Evolutionary conservation across 116 monocot genomes (phyloP).

Genomic region (Iris pallida): DNA sequence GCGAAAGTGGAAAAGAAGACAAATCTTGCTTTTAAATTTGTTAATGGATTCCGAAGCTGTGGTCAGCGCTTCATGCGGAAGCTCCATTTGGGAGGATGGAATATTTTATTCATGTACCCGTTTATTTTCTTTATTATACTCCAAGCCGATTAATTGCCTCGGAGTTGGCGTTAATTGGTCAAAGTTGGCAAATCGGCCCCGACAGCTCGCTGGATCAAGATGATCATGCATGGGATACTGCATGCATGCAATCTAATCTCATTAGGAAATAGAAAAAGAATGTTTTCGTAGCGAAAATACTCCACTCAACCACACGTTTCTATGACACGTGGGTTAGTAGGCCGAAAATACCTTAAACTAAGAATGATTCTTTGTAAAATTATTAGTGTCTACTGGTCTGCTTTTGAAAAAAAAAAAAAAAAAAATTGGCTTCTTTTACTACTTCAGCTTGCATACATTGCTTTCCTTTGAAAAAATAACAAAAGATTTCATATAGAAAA

Average conservation of each 20-base stretch:
- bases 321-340: too few species aligned
- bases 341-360: too few species aligned
- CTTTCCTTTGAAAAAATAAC: too few species aligned
- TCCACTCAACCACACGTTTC: too few species aligned
- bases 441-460: too few species aligned
- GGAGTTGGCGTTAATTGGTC: background rate
- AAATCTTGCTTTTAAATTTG: slow-evolving; percentile 20
- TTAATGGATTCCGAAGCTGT: slow-evolving; percentile 44
- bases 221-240: background rate
- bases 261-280: background rate
- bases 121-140: background rate
- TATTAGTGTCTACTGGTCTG: too few species aligned
- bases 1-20: background rate
- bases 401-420: too few species aligned
- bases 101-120: background rate
- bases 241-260: background rate
- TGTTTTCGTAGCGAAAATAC: too few species aligned
- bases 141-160: background rate
- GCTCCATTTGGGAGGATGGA: slow-evolving; percentile 2
- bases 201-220: background rate
- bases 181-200: background rate
- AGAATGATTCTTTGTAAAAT: too few species aligned
- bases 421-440: too few species aligned
- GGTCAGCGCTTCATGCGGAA: slow-evolving; percentile 60
- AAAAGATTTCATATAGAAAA: too few species aligned